These are phyloP conservation scores for Acanthochlamys bracteata DNA, from an alignment of 106 monocot genomes.

Conservation along the genomic window DNA sequence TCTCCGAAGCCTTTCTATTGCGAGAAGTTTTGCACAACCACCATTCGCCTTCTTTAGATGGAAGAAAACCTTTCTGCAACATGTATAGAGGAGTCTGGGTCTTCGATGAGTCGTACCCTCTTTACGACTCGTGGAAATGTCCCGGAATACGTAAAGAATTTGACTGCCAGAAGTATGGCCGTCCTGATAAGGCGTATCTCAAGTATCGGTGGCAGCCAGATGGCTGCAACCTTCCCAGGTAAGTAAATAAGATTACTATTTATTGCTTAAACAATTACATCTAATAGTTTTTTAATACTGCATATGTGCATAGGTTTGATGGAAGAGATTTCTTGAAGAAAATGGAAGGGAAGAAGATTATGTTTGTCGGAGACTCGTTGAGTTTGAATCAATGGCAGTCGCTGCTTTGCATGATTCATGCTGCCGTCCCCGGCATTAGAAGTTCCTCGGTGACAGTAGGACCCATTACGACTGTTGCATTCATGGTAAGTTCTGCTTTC, in stretches of 20 bases:
- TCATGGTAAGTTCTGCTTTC: conserved; percentile 1
- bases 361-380: conserved; percentile 65
- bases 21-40: no score
- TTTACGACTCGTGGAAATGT: conserved; percentile 54
- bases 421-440: conserved; percentile 12
- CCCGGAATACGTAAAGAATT: conserved; percentile 58
- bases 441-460: conserved; percentile 1
- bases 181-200: conserved; percentile 57
- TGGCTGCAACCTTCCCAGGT: conserved; percentile 39
- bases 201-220: conserved; percentile 64
- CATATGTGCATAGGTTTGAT: conserved; percentile 31
- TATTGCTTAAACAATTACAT: no score
- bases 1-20: no score
- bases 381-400: conserved; percentile 45
- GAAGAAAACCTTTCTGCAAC: conserved; percentile 19
- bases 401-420: conserved; percentile 41
- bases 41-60: no score
- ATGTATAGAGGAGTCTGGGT: conserved; percentile 61
- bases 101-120: conserved; percentile 51
- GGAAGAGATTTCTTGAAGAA: conserved; percentile 33
- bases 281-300: no score
- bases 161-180: conserved; percentile 59
- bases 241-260: not conserved
- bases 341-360: conserved; percentile 36
- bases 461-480: conserved; percentile 8